These are phyloP conservation scores for Sarcocystis neurona DNA, from an alignment of 169 alveolate genomes.

Conservation along the genomic window DNA sequence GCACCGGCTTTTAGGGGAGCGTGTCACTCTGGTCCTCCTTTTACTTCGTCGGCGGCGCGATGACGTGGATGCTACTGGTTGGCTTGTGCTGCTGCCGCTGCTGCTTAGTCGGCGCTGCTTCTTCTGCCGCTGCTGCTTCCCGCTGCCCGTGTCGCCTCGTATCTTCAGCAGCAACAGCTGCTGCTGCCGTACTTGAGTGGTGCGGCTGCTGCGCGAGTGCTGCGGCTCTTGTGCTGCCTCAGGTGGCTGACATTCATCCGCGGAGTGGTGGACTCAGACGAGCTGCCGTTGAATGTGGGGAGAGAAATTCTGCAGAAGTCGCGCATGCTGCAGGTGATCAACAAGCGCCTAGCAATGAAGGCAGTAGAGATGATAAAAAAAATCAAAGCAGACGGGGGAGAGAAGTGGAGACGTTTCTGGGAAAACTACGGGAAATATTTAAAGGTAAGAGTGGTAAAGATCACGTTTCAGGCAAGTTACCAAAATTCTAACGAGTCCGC, in stretches of 20 bases:
- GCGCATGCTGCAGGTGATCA: constrained; percentile 92
- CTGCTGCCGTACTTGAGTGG: no score
- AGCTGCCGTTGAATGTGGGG: constrained; percentile 96
- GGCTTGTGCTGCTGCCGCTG: not conserved
- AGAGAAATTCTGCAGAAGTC: constrained; percentile 95
- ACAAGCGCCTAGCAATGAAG: constrained; percentile 79
- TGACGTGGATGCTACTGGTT: not conserved
- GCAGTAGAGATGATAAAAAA: constrained; percentile 28
- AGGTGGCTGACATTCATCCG: constrained; percentile 93
- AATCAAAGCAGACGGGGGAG: constrained; percentile 68
- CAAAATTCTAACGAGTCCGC: no score
- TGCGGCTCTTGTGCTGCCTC: not conserved
- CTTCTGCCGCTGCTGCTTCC: not conserved
- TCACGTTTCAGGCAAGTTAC: no score
- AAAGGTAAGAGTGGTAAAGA: constrained; percentile 31
- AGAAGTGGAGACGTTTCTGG: constrained; percentile 89
- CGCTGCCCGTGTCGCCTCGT: not conserved
- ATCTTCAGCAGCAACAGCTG: no score
- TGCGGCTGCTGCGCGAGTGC: not conserved
- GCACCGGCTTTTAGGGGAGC: no score
- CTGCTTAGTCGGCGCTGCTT: not conserved
- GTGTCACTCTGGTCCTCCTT: no score
- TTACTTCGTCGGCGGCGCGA: no score
- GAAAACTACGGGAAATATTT: constrained; percentile 72
- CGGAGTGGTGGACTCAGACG: constrained; percentile 98